Percentiles rank a stretch among this genome's conserved stretches.
Evolutionary conservation across 2,329 filamentous ascomycete species (phyloP).

Genomic region (Aaosphaeria pasadenensis): DNA sequence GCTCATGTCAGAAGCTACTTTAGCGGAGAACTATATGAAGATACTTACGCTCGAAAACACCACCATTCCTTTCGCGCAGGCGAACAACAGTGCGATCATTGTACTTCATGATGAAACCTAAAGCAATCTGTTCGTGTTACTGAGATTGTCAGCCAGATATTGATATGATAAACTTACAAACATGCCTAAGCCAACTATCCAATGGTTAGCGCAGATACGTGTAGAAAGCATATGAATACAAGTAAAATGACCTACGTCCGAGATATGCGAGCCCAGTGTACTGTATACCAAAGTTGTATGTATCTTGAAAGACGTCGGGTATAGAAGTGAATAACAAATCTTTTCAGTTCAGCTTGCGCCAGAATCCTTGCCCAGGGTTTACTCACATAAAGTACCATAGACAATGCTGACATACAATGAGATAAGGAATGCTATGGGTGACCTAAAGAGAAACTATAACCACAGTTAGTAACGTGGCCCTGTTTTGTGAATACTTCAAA

Average conservation of each 20-base stretch:
- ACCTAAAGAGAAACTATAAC: slow-evolving; percentile 12
- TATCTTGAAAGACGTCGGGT: slow-evolving; percentile 12
- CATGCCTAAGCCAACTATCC: slow-evolving; percentile 14
- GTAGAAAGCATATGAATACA: neutral
- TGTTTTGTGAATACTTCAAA: neutral
- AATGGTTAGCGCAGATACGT: neutral
- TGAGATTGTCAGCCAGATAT: neutral
- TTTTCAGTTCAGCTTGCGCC: neutral
- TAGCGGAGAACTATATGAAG: neutral
- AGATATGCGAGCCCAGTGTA: slow-evolving; percentile 13
- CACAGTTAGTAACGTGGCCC: neutral
- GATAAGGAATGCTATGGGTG: slow-evolving; percentile 13
- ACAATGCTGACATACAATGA: slow-evolving; percentile 14
- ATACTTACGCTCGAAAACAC: slow-evolving; percentile 14
- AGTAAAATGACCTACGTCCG: slow-evolving; percentile 8
- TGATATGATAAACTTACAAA: slow-evolving; percentile 5
- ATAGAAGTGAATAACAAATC: slow-evolving; percentile 20
- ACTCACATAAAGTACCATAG: slow-evolving; percentile 20
- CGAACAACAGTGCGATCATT: slow-evolving; percentile 13
- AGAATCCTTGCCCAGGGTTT: neutral
- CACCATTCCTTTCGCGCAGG: slow-evolving; percentile 11
- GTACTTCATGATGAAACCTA: slow-evolving; percentile 11
- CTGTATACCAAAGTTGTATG: slow-evolving; percentile 7
- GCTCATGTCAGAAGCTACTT: neutral
- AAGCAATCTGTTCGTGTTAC: slow-evolving; percentile 5